Base-by-base conservation (phyloP, 768 basidiomycete species). In the Suillus bovinus region DNA sequence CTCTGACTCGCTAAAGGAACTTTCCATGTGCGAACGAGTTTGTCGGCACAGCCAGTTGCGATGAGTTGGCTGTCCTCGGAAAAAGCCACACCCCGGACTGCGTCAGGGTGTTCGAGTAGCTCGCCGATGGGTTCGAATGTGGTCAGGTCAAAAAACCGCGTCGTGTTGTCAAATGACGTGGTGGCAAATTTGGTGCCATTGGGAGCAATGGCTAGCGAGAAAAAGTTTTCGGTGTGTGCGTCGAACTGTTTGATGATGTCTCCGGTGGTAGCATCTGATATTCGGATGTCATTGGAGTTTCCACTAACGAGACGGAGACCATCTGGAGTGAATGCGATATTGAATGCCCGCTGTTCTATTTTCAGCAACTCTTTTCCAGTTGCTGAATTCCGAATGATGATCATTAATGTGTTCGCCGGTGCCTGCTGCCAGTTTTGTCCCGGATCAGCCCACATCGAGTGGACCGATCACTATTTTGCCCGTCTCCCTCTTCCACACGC, bases 241-340 rank as follows among this genome's bases (percentile, higher is more conserved):
- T 46, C 44, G 24, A 46, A 46, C 5, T 22, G 22, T 24, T 46
- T 24, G 22, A 46, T 24, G 13, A 46, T 24, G 11, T 14, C 44
- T 3, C 44, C 44, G 13, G 44, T 46, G 5, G 44, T 14, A 14
- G 22, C n/a, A 46, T 46, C 44, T 3, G 14, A 47, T 0, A 47
- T 47, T 16, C 24, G 46, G 4, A 47, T 24, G 24, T 24, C 7
- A 0, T 14, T 27, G 0, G 0, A 0, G 3, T 16, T 8, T 47
- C 22, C 46, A 24, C 46, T 46, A 3, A 46, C 22, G 6, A 46
- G 46, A 24, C 3, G 22, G 13, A 14, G 46, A 22, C 44, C 11
- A 22, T 46, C 44, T 46, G 44, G 5, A 46, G 44, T 46, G 44
- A 46, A 22, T 22, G 44, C 44, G 42, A 44, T 10, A n/a, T 11